phyloP scores from a whole-genome alignment of 768 basidiomycete species.

The Leucocoprinus birnbaumii region DNA sequence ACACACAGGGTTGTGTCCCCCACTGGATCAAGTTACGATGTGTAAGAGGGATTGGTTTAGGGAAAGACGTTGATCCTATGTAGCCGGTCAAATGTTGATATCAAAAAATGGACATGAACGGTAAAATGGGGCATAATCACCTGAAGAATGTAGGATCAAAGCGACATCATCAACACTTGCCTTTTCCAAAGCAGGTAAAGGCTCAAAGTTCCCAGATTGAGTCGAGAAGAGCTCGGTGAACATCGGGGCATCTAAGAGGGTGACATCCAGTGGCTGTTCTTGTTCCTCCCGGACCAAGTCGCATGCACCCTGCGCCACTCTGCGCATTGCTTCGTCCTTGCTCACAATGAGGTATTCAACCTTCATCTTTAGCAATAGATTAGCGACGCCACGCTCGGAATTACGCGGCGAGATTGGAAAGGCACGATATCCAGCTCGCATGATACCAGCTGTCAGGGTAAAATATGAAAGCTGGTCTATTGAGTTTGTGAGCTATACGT shows the following conservation, averaged over 20 bases:
- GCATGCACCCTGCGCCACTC: constrained; percentile 15
- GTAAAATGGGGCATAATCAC: constrained; percentile 11
- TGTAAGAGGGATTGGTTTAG: constrained; percentile 19
- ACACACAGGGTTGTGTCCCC: constrained; percentile 17
- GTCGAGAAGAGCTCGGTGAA: constrained; percentile 8
- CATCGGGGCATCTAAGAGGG: constrained; percentile 1
- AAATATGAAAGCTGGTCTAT: constrained; percentile 33
- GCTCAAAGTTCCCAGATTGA: background rate
- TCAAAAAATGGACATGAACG: background rate
- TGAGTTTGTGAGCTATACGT: background rate
- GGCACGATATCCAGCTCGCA: constrained; percentile 34
- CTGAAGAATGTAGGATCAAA: constrained; percentile 22
- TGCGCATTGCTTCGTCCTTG: constrained; percentile 18
- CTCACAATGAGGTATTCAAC: constrained; percentile 24
- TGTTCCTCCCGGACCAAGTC: background rate
- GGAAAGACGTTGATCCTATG: constrained; percentile 24
- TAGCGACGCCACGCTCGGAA: constrained; percentile 42
- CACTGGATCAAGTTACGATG: constrained; percentile 15
- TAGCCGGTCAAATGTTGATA: too few relatives aligned
- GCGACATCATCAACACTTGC: background rate
- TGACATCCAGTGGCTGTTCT: background rate
- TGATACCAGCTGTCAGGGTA: constrained; percentile 29
- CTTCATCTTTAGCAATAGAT: constrained; percentile 30
- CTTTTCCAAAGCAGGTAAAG: background rate
- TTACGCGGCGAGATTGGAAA: constrained; percentile 42